A percentile compares a stretch with the other conserved stretches of the same genome.
These are phyloP conservation scores for Xylaria sp. DNA, from an alignment of 2,329 filamentous ascomycete genomes.

Conservation along the genomic window DNA sequence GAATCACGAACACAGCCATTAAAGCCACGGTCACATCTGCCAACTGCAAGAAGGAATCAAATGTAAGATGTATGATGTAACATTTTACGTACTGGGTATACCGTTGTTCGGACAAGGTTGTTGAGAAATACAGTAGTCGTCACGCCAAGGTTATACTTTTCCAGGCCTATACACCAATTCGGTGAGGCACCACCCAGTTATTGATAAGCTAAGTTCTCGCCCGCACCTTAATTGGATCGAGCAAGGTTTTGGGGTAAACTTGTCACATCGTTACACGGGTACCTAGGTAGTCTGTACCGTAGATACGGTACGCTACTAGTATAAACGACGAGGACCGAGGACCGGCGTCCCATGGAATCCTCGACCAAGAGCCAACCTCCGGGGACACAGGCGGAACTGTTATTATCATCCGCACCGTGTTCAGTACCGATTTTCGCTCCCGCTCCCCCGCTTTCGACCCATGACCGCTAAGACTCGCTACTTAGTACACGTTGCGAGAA, in stretches of 20 bases:
- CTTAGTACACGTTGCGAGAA: background rate
- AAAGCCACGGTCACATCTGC: background rate
- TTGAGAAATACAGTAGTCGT: background rate
- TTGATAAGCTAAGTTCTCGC: background rate
- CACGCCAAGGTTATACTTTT: conserved; percentile 1
- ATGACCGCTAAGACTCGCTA: conserved; percentile 9
- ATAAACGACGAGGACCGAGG: background rate
- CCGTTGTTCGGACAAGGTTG: conserved; percentile 6
- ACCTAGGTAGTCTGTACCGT: background rate
- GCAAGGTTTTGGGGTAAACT: background rate
- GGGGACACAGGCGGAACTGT: background rate
- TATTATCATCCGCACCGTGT: background rate
- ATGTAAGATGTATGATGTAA: background rate
- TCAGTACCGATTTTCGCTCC: background rate
- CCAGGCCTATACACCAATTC: background rate
- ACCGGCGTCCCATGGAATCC: background rate
- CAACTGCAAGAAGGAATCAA: background rate
- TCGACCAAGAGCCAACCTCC: background rate
- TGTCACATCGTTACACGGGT: background rate
- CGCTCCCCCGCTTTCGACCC: background rate
- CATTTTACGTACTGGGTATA: background rate
- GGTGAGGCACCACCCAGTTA: background rate
- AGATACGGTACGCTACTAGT: conserved; percentile 4
- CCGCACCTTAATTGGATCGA: background rate
- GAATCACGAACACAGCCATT: background rate